These are phyloP conservation scores for Friedmanniomyces endolithicus DNA, from an alignment of 495 filamentous ascomycete genomes.

Conservation along the genomic window DNA sequence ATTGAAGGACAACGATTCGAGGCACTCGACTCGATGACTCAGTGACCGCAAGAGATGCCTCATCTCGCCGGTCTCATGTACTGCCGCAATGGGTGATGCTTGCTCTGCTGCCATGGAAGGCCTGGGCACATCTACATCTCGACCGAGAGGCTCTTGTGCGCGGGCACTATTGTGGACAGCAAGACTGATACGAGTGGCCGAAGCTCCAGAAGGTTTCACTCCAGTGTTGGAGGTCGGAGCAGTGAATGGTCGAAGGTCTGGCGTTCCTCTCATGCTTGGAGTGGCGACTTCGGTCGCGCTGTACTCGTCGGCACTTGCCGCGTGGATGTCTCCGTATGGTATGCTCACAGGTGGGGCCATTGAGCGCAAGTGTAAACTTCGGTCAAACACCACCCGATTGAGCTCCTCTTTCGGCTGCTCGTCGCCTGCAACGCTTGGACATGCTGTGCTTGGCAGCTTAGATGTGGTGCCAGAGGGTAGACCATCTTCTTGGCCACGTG, in stretches of 20 bases:
- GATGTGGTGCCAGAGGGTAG: conserved; percentile 1
- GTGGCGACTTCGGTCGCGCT: conserved; percentile 35
- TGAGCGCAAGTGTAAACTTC: background rate
- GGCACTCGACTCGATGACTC: conserved; percentile 43
- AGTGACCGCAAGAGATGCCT: conserved; percentile 26
- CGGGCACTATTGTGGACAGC: background rate
- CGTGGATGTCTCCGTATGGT: background rate
- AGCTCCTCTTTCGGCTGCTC: background rate
- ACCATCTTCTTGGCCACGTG: conserved; percentile 16
- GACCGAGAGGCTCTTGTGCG: too few species aligned
- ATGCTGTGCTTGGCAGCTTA: conserved; percentile 12
- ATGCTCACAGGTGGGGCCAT: conserved; percentile 16
- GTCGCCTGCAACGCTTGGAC: conserved; percentile 9
- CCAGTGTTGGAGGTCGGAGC: background rate
- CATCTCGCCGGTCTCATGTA: background rate
- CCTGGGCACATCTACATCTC: too few species aligned
- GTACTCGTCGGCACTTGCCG: conserved; percentile 16
- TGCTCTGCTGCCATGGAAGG: too few species aligned
- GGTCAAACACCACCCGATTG: background rate
- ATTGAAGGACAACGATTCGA: conserved; percentile 50
- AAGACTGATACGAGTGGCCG: background rate
- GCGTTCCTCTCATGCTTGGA: conserved; percentile 29
- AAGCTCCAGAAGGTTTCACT: background rate
- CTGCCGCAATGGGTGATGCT: too few species aligned
- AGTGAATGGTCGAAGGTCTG: conserved; percentile 24